Evolutionary conservation across 169 alveolate genomes (phyloP).

Genomic region (Cryptosporidium sp.): DNA sequence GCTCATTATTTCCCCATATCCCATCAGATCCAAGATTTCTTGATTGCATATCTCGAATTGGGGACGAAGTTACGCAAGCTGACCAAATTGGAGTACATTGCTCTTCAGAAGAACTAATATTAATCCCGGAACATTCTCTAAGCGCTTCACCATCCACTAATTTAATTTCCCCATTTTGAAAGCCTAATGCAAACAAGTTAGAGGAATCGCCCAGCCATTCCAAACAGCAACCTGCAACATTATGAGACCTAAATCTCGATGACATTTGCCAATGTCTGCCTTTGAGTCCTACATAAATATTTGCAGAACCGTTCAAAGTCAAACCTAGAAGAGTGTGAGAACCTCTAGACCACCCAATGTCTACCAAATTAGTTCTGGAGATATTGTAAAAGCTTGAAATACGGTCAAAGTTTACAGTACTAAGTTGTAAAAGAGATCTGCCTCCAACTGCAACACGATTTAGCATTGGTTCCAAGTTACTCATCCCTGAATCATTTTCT

Average conservation of each 20-base stretch:
- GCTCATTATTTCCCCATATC: slow-evolving; percentile 44
- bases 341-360: slow-evolving; percentile 66
- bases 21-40: slow-evolving; percentile 30
- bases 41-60: slow-evolving; percentile 68
- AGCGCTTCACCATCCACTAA: slow-evolving; percentile 39
- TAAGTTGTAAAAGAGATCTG: slow-evolving; percentile 43
- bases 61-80: slow-evolving; percentile 25
- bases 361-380: slow-evolving; percentile 55
- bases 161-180: slow-evolving; percentile 52
- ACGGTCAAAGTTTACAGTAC: slow-evolving; percentile 39
- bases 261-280: slow-evolving; percentile 72
- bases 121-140: slow-evolving; percentile 12
- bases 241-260: slow-evolving; percentile 45
- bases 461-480: slow-evolving; percentile 20
- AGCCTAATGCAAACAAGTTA: slow-evolving; percentile 59
- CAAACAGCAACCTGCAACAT: slow-evolving; percentile 51
- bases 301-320: slow-evolving; percentile 44
- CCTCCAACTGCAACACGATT: slow-evolving; percentile 70
- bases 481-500: slow-evolving; percentile 8
- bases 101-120: slow-evolving; percentile 49
- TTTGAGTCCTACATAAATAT: slow-evolving; percentile 36
- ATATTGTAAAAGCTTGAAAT: slow-evolving; percentile 57
- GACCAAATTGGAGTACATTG: slow-evolving; percentile 41
- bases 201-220: slow-evolving; percentile 69
- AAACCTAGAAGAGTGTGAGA: slow-evolving; percentile 62